Percentiles rank a stretch among this genome's conserved stretches.
These are phyloP conservation scores for Dendrobium catenatum DNA, from an alignment of 106 monocot genomes.

Conservation along the genomic window DNA sequence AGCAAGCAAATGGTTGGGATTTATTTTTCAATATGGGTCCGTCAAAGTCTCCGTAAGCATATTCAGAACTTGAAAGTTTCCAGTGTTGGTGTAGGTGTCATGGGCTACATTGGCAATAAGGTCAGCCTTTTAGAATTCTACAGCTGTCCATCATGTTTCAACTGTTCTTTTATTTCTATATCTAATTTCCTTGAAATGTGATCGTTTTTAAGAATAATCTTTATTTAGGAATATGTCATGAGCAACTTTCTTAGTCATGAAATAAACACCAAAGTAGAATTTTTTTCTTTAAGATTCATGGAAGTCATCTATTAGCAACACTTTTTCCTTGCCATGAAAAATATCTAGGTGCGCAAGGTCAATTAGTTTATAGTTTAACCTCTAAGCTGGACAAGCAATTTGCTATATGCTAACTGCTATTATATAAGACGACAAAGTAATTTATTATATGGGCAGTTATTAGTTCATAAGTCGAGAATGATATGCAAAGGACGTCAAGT, in stretches of 20 bases:
- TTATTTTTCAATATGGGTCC: conserved; percentile 66
- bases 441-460: neutral
- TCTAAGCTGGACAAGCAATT: neutral
- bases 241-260: neutral
- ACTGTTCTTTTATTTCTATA: neutral
- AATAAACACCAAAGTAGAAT: neutral
- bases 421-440: neutral
- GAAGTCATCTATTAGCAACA: neutral
- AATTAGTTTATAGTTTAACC: neutral
- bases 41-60: conserved; percentile 49
- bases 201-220: neutral
- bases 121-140: conserved; percentile 17
- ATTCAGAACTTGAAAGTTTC: conserved; percentile 67
- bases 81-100: conserved; percentile 56
- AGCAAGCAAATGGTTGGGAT: conserved; percentile 86
- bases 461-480: neutral
- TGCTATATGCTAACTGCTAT: neutral
- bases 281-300: neutral
- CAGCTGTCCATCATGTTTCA: neutral
- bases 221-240: neutral
- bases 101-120: conserved; percentile 83
- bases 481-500: neutral
- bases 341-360: neutral
- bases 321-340: neutral
- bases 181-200: neutral